These are phyloP conservation scores for Fomitopsis palustris DNA, from an alignment of 1,284 basidiomycete genomes.

Conservation along the genomic window DNA sequence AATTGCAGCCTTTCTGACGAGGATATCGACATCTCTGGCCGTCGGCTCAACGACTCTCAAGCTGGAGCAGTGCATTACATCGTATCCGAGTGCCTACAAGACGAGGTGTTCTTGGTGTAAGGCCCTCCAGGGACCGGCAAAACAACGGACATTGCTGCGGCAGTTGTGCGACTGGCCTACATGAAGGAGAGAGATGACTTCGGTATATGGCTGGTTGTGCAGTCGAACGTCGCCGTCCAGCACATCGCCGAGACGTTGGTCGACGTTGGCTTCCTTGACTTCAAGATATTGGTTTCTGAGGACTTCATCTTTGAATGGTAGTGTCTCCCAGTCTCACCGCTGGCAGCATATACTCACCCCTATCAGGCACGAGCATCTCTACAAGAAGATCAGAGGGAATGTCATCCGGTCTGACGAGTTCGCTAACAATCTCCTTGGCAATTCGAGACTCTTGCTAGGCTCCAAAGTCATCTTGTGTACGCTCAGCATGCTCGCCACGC, in stretches of 20 bases:
- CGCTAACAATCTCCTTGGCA: conserved; percentile 10
- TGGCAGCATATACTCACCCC: not conserved
- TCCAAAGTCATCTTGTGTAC: conserved; percentile 62
- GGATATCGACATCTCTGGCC: conserved; percentile 1
- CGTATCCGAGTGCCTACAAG: conserved; percentile 1
- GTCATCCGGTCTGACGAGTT: conserved; percentile 56
- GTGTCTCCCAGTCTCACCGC: conserved; percentile 12
- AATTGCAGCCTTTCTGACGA: no score
- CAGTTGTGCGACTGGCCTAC: conserved; percentile 16
- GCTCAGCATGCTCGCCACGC: conserved; percentile 60
- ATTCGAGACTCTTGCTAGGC: conserved; percentile 29
- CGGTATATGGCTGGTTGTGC: conserved; percentile 30
- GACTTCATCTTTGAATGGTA: conserved; percentile 62
- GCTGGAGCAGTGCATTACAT: conserved; percentile 11
- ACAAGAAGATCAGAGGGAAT: conserved; percentile 37
- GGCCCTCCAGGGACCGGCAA: conserved; percentile 29
- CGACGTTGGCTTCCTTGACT: conserved; percentile 31
- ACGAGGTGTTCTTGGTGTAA: conserved; percentile 13
- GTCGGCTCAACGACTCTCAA: conserved; percentile 18
- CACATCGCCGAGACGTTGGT: conserved; percentile 49
- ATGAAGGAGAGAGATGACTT: not conserved
- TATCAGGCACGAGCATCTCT: conserved; percentile 69
- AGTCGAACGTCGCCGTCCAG: conserved; percentile 44
- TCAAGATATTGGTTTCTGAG: conserved; percentile 41
- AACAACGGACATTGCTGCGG: conserved; percentile 33